Base-by-base conservation (phyloP, 2,329 filamentous ascomycete genomes). In the Rhynchosporium graminicola region DNA sequence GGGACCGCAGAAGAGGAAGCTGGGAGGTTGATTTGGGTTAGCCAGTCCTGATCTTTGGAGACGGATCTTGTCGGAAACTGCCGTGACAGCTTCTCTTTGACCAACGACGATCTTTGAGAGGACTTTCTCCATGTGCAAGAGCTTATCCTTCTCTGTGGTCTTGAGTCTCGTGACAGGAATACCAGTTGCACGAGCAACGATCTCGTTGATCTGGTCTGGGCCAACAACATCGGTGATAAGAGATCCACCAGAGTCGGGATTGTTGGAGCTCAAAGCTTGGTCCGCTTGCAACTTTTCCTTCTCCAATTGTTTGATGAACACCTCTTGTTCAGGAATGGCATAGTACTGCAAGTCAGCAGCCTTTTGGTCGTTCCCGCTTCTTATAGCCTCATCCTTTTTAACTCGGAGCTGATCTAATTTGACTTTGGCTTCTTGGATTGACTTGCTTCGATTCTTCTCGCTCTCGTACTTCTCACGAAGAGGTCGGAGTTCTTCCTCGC, bases 171-270 rank as follows among this genome's bases (percentile, higher is more conserved):
- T 98, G 63, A 99, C 92, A 0, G 95, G 95, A 70, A 99, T 99
- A 67, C 95, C 95, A n/a, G 95, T 99, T 91, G 93, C 97, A 65
- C 92, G 88, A 60, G 90, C 90, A 59, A 99, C 95, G 65, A 99
- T 99, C 74, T 98, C 94, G 75, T 99, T 98, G 82, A 99, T 99
- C 76, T 99, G 93, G 68, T 99, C 95, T 10, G 93, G 92, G 5
- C 95, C 95, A 68, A 99, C 95, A 52, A 95, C 85, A 74, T 99
- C 95, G 3, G 93, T 96, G 60, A 98, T 84, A 76, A 98, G 88
- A 29, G 91, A 85, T 59, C 87, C 85, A 60, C 85, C 84, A 3
- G 81, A 77, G 42, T 90, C 90, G 33, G 80, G 76, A 36, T 79
- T 78, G 36, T 78, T 79, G 9, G 80, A 78, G 70, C 80, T 86